Base-by-base conservation (phyloP, 1,139 yeast species). In the Zygosaccharomyces sapae region DNA sequence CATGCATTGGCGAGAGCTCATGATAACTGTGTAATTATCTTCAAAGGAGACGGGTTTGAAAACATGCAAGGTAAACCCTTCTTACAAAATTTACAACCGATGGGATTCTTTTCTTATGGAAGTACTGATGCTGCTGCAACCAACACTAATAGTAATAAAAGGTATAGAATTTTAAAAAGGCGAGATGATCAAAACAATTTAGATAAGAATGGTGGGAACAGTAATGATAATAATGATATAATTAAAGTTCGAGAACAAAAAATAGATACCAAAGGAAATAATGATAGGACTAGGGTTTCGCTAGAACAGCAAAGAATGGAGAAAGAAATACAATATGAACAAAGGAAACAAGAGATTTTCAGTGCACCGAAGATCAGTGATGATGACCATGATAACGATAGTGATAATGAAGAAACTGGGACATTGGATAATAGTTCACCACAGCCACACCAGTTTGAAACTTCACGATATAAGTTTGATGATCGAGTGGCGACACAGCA, bases 1-100 rank as follows among this genome's bases (percentile, higher is more conserved):
- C 85, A 80, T 55, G 70, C 71, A 4, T 55, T 77, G 25, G 70
- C 74, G 25, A 70, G 70, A 44, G 47, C 52, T 38, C 78, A 72
- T 49, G 79, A 78, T 5, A 67, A 67, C 33, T 70, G 79, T 8
- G 75, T 78, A 55, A 55, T 69, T 3, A 64, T 69, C 5, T 68
- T 58, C 55, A 70, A 69, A 52, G 63, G 59, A 36, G 54, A 61
- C 33, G 56, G 58, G 3, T 59, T 56, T 34, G 58, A 55, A 20
- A 39, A 52, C 3, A 37, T 16, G 7, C 13, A 33, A 5, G 38
- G 46, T 24, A 49, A 45, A 34, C 49, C 54, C 1, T 44, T 60
- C 22, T 41, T 61, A 35, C 61, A 58, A 38, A 50, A 52, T 8
- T 43, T 61, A 42, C 55, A 55, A 24, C 56, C 55, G 6, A 22